phyloP scores from a whole-genome alignment of 192 early-diverging fungal species.

The Geosiphon pyriformis region DNA sequence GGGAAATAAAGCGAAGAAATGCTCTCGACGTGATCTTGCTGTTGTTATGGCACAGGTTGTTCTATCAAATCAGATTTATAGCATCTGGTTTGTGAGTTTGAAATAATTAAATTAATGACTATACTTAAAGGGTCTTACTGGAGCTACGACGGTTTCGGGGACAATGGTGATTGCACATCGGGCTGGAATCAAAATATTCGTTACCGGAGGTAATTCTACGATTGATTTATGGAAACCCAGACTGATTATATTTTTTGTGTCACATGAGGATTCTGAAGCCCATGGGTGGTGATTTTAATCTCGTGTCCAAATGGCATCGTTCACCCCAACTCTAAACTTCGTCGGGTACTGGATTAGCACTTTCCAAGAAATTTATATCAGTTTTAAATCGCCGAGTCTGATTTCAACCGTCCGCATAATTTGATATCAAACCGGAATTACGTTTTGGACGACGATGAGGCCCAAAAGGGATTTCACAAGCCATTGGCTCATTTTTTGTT shows the following conservation, averaged over 20 bases:
- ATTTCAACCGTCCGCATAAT: no score
- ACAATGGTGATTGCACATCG: constrained; percentile 85
- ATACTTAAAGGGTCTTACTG: constrained; percentile 46
- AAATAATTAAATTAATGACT: background rate
- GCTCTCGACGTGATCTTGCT: constrained; percentile 81
- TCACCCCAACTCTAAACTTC: no score
- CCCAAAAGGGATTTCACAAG: no score
- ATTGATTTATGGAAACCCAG: no score
- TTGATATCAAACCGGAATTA: no score
- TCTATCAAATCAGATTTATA: background rate
- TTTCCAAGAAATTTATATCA: no score
- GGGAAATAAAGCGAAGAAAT: constrained; percentile 63
- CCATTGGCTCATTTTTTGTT: background rate
- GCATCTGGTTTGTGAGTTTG: background rate
- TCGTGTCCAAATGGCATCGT: no score
- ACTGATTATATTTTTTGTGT: background rate
- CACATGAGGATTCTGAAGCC: no score
- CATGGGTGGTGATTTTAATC: no score
- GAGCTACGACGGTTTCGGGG: constrained; percentile 89
- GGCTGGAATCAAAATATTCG: constrained; percentile 87
- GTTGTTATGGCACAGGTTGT: constrained; percentile 62
- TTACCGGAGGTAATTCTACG: constrained; percentile 89
- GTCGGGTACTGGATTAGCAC: no score
- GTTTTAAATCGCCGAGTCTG: no score
- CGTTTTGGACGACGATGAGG: no score